Percentiles rank a stretch among this genome's conserved stretches.
Evolutionary conservation across 768 basidiomycete species (phyloP).

Genomic region (Tricholoma matsutake): DNA sequence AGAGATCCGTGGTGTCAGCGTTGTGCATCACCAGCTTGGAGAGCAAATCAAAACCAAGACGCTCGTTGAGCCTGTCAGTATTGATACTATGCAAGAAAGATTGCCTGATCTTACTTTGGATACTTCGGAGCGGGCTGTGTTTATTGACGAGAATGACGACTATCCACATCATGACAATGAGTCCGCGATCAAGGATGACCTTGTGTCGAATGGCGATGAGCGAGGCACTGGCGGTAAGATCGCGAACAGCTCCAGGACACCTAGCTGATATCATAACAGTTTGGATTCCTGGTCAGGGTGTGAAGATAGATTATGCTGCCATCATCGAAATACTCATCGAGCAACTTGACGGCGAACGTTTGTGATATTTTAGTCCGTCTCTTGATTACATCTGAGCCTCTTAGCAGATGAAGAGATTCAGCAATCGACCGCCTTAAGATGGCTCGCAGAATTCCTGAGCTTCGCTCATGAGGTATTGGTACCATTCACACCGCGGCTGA

Average conservation of each 20-base stretch:
- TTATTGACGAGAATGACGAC: constrained; percentile 52
- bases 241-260: constrained; percentile 2
- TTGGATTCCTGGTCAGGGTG: constrained; percentile 94
- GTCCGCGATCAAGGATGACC: constrained; percentile 40
- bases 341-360: constrained; percentile 83
- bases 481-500: constrained; percentile 89
- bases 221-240: constrained; percentile 63
- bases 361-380: constrained; percentile 26
- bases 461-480: constrained; percentile 92
- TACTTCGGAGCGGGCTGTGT: constrained; percentile 53
- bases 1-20: constrained; percentile 84
- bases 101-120: constrained; percentile 58
- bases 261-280: constrained; percentile 36
- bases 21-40: constrained; percentile 65
- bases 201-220: constrained; percentile 46
- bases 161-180: constrained; percentile 39
- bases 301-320: constrained; percentile 84
- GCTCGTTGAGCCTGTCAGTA: constrained; percentile 38
- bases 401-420: constrained; percentile 89
- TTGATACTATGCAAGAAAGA: constrained; percentile 45
- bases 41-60: constrained; percentile 47
- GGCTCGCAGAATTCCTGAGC: constrained; percentile 87
- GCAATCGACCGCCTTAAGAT: constrained; percentile 88
- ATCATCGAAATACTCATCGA: constrained; percentile 91
- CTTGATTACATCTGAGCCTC: background rate